phyloP scores from a whole-genome alignment of 805 yeast species.

The Metschnikowia kunwiensis region DNA sequence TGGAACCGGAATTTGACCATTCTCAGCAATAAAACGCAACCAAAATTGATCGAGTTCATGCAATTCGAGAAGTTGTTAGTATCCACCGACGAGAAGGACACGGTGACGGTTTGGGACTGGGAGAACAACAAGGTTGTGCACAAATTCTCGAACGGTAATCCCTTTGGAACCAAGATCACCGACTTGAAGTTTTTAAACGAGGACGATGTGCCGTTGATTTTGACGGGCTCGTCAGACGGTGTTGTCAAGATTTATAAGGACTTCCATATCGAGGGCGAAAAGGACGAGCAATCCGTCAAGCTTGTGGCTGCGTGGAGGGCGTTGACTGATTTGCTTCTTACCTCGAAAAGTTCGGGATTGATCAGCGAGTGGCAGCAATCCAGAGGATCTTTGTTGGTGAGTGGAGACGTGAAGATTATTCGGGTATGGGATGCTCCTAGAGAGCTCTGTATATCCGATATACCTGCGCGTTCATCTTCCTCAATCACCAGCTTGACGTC shows the following conservation, averaged over 20 bases:
- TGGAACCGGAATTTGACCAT: slow-evolving; percentile 68
- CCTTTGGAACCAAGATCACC: slow-evolving; percentile 83
- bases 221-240: slow-evolving; percentile 93
- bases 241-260: slow-evolving; percentile 82
- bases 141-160: slow-evolving; percentile 78
- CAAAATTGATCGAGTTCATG: slow-evolving; percentile 72
- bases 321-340: slow-evolving; percentile 74
- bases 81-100: slow-evolving; percentile 80
- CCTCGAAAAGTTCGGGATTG: slow-evolving; percentile 79
- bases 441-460: slow-evolving; percentile 79
- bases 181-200: slow-evolving; percentile 86
- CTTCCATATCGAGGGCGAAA: slow-evolving; percentile 43
- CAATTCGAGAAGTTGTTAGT: slow-evolving; percentile 87
- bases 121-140: slow-evolving; percentile 51
- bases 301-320: slow-evolving; percentile 91
- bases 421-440: slow-evolving; percentile 96
- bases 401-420: slow-evolving; percentile 92
- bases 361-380: slow-evolving; percentile 97
- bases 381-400: slow-evolving; percentile 82
- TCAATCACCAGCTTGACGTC: slow-evolving; percentile 88
- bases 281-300: slow-evolving; percentile 42
- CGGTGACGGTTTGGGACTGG: slow-evolving; percentile 89
- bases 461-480: slow-evolving; percentile 87
- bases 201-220: slow-evolving; percentile 80
- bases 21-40: slow-evolving; percentile 74